These are phyloP conservation scores for Lotmaria passim DNA, from an alignment of 208 protist species.

Conservation along the genomic window DNA sequence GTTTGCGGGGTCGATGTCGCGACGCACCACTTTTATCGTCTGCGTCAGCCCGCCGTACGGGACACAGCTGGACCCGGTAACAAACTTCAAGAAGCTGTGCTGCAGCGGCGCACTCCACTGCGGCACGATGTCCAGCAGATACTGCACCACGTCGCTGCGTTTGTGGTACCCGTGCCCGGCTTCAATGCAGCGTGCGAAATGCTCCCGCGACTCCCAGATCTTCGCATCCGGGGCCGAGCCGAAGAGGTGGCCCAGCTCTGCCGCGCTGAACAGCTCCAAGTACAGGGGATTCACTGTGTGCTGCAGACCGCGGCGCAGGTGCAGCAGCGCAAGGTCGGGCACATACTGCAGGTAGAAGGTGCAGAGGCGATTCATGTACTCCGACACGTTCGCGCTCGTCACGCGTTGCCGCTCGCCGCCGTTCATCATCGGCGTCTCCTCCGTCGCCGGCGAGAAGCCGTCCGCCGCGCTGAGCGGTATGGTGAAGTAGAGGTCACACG, in stretches of 20 bases:
- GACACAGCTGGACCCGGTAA: constrained; percentile 73
- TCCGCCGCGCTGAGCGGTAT: constrained; percentile 44
- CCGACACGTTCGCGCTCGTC: constrained; percentile 44
- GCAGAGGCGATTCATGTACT: constrained; percentile 47
- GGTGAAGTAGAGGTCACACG: constrained; percentile 60
- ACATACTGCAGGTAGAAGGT: constrained; percentile 47
- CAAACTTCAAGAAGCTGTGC: constrained; percentile 79
- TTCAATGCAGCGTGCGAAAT: constrained; percentile 48
- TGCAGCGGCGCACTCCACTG: constrained; percentile 62
- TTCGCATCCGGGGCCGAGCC: constrained; percentile 50
- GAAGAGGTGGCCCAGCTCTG: constrained; percentile 63
- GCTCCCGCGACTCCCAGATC: constrained; percentile 59
- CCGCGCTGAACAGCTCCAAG: constrained; percentile 62
- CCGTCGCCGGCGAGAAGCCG: constrained; percentile 3
- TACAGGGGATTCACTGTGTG: constrained; percentile 51
- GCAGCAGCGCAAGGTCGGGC: constrained; percentile 34
- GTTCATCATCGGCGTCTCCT: constrained; percentile 29
- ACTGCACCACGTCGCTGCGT: constrained; percentile 52
- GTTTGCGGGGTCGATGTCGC: constrained; percentile 32
- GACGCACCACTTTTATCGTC: constrained; percentile 81
- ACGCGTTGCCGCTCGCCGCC: constrained; percentile 32
- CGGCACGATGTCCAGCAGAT: constrained; percentile 64
- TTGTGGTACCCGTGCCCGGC: constrained; percentile 71
- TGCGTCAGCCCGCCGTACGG: constrained; percentile 61
- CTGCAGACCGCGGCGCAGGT: constrained; percentile 60